These are phyloP conservation scores for Papiliotrema nemorosa DNA, from an alignment of 1,284 basidiomycete species.

Conservation along the genomic window DNA sequence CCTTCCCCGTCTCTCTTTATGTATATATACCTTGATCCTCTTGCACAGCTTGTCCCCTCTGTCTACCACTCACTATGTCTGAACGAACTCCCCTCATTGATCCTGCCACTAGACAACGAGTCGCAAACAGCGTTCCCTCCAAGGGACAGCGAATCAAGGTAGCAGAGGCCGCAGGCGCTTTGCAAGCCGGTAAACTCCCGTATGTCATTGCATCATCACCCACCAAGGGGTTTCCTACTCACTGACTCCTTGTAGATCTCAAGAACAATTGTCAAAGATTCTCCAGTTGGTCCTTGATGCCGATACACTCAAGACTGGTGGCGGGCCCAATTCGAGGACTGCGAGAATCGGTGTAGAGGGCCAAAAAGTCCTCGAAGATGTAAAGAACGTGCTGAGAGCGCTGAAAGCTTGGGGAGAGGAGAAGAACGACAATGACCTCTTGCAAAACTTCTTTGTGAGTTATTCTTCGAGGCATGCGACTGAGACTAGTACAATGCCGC, in stretches of 20 bases:
- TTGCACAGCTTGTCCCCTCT: no score
- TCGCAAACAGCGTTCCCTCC: conserved; percentile 18
- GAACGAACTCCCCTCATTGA: conserved; percentile 2
- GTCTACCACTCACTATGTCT: background rate
- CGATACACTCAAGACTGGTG: conserved; percentile 42
- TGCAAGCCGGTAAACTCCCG: conserved; percentile 48
- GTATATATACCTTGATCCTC: no score
- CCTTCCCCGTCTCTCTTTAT: no score
- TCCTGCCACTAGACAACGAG: background rate
- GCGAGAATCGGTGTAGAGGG: conserved; percentile 43
- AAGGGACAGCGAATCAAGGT: conserved; percentile 34
- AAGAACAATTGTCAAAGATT: conserved; percentile 42
- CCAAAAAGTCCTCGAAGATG: conserved; percentile 37
- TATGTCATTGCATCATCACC: no score
- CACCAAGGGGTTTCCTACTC: no score
- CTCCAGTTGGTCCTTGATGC: conserved; percentile 41
- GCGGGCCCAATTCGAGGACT: conserved; percentile 38
- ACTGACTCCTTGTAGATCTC: no score
- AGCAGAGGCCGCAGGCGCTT: conserved; percentile 38
- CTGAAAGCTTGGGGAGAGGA: conserved; percentile 43
- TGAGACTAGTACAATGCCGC: conserved; percentile 33
- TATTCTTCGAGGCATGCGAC: background rate
- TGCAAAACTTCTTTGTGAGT: conserved; percentile 48
- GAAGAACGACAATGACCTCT: conserved; percentile 50
- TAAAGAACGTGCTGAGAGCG: conserved; percentile 39